Base-by-base conservation (phyloP, 2,329 filamentous ascomycete species). In the Plectosphaerella sp. region DNA sequence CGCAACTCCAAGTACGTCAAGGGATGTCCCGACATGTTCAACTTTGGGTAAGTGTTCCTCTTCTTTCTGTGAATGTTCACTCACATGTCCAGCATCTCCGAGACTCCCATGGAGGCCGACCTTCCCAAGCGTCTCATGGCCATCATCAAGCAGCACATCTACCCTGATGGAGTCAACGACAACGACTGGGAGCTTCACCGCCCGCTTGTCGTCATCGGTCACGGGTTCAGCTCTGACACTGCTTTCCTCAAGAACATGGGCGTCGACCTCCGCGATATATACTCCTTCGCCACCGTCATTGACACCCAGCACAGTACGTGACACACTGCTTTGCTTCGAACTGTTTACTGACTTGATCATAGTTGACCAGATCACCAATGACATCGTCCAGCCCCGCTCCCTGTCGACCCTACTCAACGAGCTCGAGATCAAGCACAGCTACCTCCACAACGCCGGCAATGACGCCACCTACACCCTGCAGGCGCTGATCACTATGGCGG, bases 11-110 rank as follows among this genome's bases (percentile, higher is more conserved):
- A 80, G 14, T 94, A 82, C 58, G 81, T 96, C 39, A 58, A 69
- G 2, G 92, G 92, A 2, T 91, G 88, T 57, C 86, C 92, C 1
- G 84, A 87, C 28, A 66, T 67, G 2, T 95, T 93, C 64, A 75
- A 86, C 28, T 97, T 96, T 66, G 90, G 87, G 74, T 88, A 76
- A 61, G 78, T 22, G 22, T 51, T n/a, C 8, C 9, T 15, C 16
- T 2, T 3, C 11, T 43, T 43, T 43, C 41, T 18, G 6, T n/a
- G 18, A 16, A 43, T 8, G 35, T 3, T 3, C 22, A 22, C 54
- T 58, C 28, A 59, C 39, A 42, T 16, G 10, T 16, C 4, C 42
- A 80, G 76, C 4, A 50, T 62, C 15, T 78, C 76, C 36, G 68
- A 72, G 22, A 72, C 77, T 28, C 65, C 77, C 2, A 48, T 58